These are phyloP conservation scores for Alternaria panax DNA, from an alignment of 2,329 filamentous ascomycete genomes.

Conservation along the genomic window DNA sequence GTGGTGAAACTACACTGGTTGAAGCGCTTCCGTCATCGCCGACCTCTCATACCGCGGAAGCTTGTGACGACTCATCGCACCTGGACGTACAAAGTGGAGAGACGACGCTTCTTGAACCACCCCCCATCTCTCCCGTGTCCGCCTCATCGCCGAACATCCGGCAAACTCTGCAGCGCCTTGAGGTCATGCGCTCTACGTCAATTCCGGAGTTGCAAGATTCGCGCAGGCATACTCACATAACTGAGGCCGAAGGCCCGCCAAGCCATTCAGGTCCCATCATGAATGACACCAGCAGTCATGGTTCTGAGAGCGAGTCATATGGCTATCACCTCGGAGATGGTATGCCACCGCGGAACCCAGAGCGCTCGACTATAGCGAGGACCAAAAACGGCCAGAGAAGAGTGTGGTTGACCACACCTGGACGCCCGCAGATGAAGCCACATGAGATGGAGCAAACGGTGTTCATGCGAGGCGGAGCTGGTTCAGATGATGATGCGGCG, in stretches of 20 bases:
- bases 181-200: neutral
- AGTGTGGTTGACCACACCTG: constrained; percentile 7
- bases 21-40: neutral
- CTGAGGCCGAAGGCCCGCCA: neutral
- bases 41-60: neutral
- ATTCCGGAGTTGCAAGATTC: neutral
- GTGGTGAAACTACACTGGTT: neutral
- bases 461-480: constrained; percentile 6
- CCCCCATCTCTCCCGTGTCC: neutral
- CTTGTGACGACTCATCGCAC: neutral
- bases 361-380: neutral
- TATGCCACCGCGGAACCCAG: neutral
- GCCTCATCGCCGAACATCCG: neutral
- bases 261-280: neutral
- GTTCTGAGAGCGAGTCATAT: neutral
- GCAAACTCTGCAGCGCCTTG: neutral
- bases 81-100: neutral
- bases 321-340: constrained; percentile 5
- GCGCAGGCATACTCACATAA: neutral
- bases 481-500: neutral
- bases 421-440: neutral
- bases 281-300: neutral
- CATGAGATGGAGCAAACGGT: neutral
- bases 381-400: neutral
- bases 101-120: neutral